Evolutionary conservation across 176 grass and related monocot species (phyloP), one percentile per base, ranked within the genome.

Genomic region (Eragrostis nindensis): DNA sequence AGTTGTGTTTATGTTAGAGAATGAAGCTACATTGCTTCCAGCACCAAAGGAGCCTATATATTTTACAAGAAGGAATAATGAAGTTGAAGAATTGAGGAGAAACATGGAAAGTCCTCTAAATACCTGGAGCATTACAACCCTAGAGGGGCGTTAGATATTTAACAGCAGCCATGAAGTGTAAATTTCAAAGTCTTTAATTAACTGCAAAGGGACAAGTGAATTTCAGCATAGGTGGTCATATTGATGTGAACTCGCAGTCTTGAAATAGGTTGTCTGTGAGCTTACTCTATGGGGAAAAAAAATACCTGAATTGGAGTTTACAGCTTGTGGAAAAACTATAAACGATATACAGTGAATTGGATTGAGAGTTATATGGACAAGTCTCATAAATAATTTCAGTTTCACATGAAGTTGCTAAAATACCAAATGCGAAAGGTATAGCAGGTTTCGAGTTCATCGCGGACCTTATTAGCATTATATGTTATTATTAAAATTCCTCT

Each of bases 1-100:
- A 2, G 71, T 85, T 8, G 52, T 87, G 5, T 84, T 79, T 49
- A 85, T 93, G 87, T 42, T 93, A 24, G 80, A 79, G 56, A 93
- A 62, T 38, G 76, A 75, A 65, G 36, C 8, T n/a, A 44, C 56
- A 18, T 12, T 44, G 11, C 61, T 93, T 21, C 73, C 73, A 17
- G 39, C 44, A 55, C 91, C 88, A 56, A 88, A 76, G 41, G 27
- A 54, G 36, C 76, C 84, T 8, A n/a, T 26, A 36, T 90, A 74
- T 89, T 71, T 80, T 61, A 29, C 12, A 9, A 24, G 6, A 43
- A 62, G 67, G 22, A 65, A 45, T 45, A 4, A 0, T 1, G 22
- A 18, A 63, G 13, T 22, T 30, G 45, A 55, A 45, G 16, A 44
- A 43, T 8, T 22, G 30, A 17, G 44, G 7, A 73, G 48, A 42